Percentiles rank a stretch among this genome's conserved stretches.
Conservation (phyloP, 345 rosid species). For the Toxicodendron radicans region DNA sequence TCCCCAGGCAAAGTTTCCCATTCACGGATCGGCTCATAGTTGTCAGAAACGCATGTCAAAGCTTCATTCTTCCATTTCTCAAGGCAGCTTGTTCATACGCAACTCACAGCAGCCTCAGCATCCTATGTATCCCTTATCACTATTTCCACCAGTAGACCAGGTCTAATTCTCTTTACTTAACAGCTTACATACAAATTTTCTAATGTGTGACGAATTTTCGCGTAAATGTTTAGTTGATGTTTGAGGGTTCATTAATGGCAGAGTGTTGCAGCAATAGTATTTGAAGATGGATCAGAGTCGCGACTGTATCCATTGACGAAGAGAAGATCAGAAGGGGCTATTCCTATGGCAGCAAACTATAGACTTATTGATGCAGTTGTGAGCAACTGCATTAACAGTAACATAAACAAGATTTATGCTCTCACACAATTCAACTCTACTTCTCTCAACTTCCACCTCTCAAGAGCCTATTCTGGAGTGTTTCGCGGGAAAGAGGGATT, state of each 20-base stretch:
- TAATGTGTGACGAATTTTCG: background rate
- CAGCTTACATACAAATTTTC: background rate
- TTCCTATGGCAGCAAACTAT: constrained; percentile 73
- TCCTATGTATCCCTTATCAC: constrained; percentile 28
- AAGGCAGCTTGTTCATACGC: constrained; percentile 21
- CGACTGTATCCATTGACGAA: constrained; percentile 73
- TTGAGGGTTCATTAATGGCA: constrained; percentile 21
- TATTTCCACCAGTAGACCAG: constrained; percentile 48
- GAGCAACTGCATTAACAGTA: constrained; percentile 86
- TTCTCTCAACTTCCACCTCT: constrained; percentile 77
- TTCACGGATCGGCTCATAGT: constrained; percentile 13
- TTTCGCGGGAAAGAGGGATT: constrained; percentile 65
- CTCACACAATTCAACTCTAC: constrained; percentile 88
- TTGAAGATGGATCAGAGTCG: constrained; percentile 72
- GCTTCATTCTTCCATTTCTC: constrained; percentile 18
- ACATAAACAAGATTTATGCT: constrained; percentile 79
- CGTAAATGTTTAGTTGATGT: background rate
- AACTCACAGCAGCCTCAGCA: constrained; percentile 32
- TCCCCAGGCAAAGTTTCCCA: constrained; percentile 23
- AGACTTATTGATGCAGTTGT: constrained; percentile 78
- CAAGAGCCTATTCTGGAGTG: constrained; percentile 61
- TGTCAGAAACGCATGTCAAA: constrained; percentile 18
- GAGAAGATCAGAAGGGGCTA: constrained; percentile 80
- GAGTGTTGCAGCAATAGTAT: constrained; percentile 78
- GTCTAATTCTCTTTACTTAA: constrained; percentile 20